Evolutionary conservation across 768 basidiomycete genomes (phyloP).

Genomic region (Grammothele lineata): DNA sequence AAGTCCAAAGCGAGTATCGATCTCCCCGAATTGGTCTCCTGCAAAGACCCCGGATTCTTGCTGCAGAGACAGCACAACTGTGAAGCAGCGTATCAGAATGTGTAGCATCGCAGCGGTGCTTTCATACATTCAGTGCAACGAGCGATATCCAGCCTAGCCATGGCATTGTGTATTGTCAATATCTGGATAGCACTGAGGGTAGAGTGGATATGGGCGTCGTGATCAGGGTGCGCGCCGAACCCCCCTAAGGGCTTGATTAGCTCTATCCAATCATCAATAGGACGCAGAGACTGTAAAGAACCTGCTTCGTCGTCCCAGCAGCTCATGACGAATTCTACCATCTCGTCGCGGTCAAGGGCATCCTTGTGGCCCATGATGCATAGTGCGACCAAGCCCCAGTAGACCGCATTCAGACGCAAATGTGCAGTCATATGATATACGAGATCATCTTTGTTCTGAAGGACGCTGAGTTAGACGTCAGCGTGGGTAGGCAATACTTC

Average conservation of each 20-base stretch:
- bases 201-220: constrained; percentile 85
- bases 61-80: constrained; percentile 84
- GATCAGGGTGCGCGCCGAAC: constrained; percentile 89
- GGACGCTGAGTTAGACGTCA: too few relatives aligned
- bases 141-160: constrained; percentile 65
- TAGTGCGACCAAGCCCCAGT: constrained; percentile 92
- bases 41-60: constrained; percentile 85
- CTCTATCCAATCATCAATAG: not conserved
- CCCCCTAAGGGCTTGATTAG: constrained; percentile 50
- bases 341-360: constrained; percentile 77
- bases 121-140: constrained; percentile 74
- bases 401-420: constrained; percentile 91
- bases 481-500: not conserved
- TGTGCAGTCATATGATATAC: constrained; percentile 90
- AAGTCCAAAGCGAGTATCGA: constrained; percentile 87
- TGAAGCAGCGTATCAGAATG: not conserved
- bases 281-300: constrained; percentile 20
- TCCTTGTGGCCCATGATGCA: constrained; percentile 75
- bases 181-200: constrained; percentile 94
- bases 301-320: constrained; percentile 95
- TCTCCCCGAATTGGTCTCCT: constrained; percentile 89
- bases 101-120: too few relatives aligned
- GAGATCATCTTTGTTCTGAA: constrained; percentile 81
- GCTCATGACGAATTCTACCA: constrained; percentile 85
- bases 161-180: constrained; percentile 76